phyloP scores from a whole-genome alignment of 78 protist genomes.

The Bigelowiella natans region DNA sequence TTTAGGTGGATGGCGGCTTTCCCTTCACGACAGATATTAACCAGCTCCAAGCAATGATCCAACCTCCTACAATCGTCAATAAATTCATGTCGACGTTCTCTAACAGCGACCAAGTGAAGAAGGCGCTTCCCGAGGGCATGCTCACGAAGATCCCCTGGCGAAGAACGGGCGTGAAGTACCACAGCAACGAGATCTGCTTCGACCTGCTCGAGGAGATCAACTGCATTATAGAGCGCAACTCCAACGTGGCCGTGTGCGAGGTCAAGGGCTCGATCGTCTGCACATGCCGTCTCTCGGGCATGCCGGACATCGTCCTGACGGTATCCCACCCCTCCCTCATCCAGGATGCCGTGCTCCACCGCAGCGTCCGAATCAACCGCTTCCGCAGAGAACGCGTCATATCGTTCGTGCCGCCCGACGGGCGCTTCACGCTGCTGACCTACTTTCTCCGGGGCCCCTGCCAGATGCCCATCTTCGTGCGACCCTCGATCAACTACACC shows the following conservation, averaged over 20 bases:
- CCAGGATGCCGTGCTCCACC: not conserved
- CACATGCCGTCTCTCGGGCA: not conserved
- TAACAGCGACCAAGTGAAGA: not conserved
- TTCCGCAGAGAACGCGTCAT: not conserved
- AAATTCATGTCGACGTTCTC: not conserved
- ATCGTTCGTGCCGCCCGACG: not conserved
- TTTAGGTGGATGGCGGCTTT: not conserved
- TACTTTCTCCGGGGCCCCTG: not conserved
- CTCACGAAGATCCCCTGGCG: not conserved
- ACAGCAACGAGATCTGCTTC: not conserved
- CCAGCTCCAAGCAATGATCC: not conserved
- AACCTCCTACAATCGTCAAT: not conserved
- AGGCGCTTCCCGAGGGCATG: not conserved
- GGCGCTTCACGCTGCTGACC: not conserved
- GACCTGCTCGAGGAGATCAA: not conserved
- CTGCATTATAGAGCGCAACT: not conserved
- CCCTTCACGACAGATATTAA: not conserved
- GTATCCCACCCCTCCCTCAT: not conserved
- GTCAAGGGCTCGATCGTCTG: not conserved
- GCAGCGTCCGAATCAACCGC: not conserved
- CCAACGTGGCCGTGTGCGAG: not conserved
- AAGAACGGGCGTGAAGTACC: not conserved
- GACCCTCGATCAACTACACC: not conserved
- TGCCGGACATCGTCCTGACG: not conserved
- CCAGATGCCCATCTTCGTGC: not conserved